Conservation (phyloP, 179 eudicot genomes). For the Beta macrorhiza region DNA sequence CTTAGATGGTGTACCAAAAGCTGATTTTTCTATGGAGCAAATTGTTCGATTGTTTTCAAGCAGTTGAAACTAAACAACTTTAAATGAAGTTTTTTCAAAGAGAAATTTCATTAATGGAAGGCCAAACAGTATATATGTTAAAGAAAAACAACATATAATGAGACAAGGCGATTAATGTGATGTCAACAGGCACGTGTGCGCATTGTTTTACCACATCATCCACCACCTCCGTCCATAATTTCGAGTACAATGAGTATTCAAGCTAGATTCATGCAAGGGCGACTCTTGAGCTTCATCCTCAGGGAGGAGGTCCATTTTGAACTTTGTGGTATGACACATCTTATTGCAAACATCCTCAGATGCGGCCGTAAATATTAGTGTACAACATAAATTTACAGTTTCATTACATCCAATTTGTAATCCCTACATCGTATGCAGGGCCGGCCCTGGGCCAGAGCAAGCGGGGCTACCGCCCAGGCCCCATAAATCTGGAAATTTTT, state of each 20-base stretch:
- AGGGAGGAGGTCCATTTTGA: slow-evolving; percentile 21
- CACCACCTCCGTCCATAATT: neutral
- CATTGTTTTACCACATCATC: slow-evolving; percentile 12
- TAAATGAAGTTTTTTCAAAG: too few relatives aligned
- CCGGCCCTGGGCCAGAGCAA: too few relatives aligned
- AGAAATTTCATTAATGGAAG: too few relatives aligned
- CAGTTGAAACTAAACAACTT: too few relatives aligned
- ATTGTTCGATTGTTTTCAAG: too few relatives aligned
- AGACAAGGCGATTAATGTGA: slow-evolving; percentile 7
- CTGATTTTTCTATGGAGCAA: too few relatives aligned
- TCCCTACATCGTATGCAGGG: neutral
- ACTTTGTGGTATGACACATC: slow-evolving; percentile 1
- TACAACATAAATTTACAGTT: slow-evolving; percentile 4
- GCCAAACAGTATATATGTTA: too few relatives aligned
- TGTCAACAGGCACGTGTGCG: neutral
- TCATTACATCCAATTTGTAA: neutral
- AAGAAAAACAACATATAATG: too few relatives aligned
- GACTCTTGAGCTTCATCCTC: slow-evolving; percentile 16
- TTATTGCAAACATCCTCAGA: slow-evolving; percentile 20
- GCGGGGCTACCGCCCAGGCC: too few relatives aligned
- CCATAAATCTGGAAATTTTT: too few relatives aligned
- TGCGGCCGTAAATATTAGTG: slow-evolving; percentile 18
- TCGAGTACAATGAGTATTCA: neutral
- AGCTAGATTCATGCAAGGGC: slow-evolving; percentile 8
- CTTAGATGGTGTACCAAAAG: too few relatives aligned